Evolutionary conservation across 1,284 basidiomycete species (phyloP).

Genomic region (Fomitopsis pinicola): DNA sequence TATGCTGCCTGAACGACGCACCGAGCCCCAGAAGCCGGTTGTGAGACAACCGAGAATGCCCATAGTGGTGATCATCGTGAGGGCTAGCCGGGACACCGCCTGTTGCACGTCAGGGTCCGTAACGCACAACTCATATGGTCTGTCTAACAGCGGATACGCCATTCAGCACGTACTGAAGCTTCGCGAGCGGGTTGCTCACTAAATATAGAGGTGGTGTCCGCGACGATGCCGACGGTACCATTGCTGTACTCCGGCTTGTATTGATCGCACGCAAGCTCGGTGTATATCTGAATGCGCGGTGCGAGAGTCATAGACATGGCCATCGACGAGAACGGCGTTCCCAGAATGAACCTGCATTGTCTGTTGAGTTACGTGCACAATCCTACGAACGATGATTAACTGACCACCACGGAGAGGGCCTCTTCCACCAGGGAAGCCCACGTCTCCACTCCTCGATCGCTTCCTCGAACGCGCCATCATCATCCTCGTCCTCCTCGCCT

Average conservation of each 20-base stretch:
- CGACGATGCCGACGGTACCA: not conserved
- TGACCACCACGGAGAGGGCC: conserved; percentile 67
- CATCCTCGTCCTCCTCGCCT: conserved; percentile 18
- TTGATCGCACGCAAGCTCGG: conserved; percentile 26
- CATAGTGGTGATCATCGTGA: conserved; percentile 62
- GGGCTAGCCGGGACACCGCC: conserved; percentile 51
- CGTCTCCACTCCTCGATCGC: not conserved
- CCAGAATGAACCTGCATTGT: conserved; percentile 47
- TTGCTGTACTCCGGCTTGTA: conserved; percentile 21
- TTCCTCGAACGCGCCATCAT: not conserved
- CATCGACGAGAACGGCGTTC: conserved; percentile 48
- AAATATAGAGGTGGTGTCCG: not conserved
- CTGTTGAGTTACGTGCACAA: not conserved
- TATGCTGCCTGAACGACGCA: conserved; percentile 19
- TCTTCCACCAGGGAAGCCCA: conserved; percentile 58
- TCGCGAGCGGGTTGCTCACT: conserved; percentile 12
- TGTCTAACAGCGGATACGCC: conserved; percentile 2
- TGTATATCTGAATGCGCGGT: conserved; percentile 52
- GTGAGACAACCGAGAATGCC: conserved; percentile 74
- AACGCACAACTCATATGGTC: conserved; percentile 43
- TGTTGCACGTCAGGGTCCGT: conserved; percentile 71
- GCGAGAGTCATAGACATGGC: conserved; percentile 54
- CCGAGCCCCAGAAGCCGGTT: conserved; percentile 83
- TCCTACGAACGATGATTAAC: conserved; percentile 15
- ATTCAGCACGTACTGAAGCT: not conserved